Percentiles rank a stretch among this genome's conserved stretches.
Evolutionary conservation across 2,329 filamentous ascomycete species (phyloP).

Genomic region (Exophiala aquamarina): DNA sequence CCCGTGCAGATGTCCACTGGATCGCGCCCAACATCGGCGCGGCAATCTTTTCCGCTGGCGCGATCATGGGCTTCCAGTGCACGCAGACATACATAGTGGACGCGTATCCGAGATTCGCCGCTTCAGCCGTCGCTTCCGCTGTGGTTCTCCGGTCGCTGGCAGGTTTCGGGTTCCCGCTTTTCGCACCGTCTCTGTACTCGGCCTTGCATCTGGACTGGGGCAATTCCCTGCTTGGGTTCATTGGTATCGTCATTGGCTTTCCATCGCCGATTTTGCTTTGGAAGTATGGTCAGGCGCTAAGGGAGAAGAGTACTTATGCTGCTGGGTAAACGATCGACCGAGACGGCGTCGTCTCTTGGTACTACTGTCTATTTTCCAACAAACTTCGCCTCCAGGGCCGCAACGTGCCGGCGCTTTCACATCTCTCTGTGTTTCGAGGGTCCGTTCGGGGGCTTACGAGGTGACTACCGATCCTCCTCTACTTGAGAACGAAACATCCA

Average conservation of each 20-base stretch:
- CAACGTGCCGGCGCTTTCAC: no score
- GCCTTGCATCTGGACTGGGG: constrained; percentile 42
- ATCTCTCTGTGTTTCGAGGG: no score
- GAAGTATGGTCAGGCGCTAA: constrained; percentile 49
- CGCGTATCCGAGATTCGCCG: constrained; percentile 41
- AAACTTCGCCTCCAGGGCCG: no score
- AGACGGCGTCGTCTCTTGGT: constrained; percentile 58
- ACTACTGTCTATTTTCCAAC: no score
- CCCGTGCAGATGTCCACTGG: constrained; percentile 52
- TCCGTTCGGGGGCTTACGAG: no score
- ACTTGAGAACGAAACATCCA: no score
- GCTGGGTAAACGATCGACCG: constrained; percentile 34
- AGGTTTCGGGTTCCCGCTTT: constrained; percentile 43
- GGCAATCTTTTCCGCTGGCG: constrained; percentile 49
- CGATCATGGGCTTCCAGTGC: constrained; percentile 46
- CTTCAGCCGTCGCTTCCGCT: constrained; percentile 39
- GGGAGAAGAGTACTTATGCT: constrained; percentile 50
- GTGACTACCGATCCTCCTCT: no score
- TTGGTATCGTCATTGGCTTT: constrained; percentile 37
- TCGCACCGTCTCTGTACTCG: constrained; percentile 42
- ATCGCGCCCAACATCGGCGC: constrained; percentile 57
- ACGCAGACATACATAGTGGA: constrained; percentile 48
- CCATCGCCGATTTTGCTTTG: constrained; percentile 53
- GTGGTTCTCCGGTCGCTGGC: constrained; percentile 39
- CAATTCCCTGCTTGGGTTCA: constrained; percentile 40